These are phyloP conservation scores for Cucurbita ficifolia DNA, from an alignment of 306 rosid genomes.

Conservation along the genomic window DNA sequence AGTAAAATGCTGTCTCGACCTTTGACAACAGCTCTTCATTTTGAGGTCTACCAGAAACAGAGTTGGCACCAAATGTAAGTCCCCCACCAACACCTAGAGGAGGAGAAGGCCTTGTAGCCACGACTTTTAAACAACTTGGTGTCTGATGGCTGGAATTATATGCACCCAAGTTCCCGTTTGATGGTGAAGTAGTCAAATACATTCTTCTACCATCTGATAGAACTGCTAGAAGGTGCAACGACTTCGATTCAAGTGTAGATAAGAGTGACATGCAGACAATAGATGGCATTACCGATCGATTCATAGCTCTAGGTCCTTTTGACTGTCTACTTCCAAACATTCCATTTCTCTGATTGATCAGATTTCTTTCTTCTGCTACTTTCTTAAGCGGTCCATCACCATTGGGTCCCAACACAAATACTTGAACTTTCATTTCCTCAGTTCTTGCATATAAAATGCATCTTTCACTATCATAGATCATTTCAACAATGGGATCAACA, in stretches of 20 bases:
- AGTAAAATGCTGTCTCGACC: constrained; percentile 81
- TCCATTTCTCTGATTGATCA: constrained; percentile 59
- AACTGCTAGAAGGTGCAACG: constrained; percentile 81
- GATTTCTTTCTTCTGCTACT: constrained; percentile 90
- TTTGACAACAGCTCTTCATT: constrained; percentile 80
- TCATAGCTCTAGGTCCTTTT: constrained; percentile 56
- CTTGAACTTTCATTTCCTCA: constrained; percentile 96
- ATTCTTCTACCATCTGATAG: constrained; percentile 93
- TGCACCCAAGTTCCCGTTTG: constrained; percentile 67
- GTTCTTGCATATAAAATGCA: constrained; percentile 70
- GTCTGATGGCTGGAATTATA: constrained; percentile 51
- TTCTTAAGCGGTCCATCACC: constrained; percentile 85
- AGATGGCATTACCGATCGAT: constrained; percentile 56
- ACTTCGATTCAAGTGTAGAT: constrained; percentile 82
- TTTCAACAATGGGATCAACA: constrained; percentile 81
- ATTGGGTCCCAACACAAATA: constrained; percentile 54
- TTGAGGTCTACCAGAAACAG: constrained; percentile 72
- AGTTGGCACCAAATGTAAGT: constrained; percentile 72
- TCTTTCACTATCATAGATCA: constrained; percentile 89
- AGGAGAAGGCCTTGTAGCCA: constrained; percentile 94
- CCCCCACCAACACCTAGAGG: constrained; percentile 84
- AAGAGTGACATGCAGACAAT: constrained; percentile 79
- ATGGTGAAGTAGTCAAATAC: constrained; percentile 86
- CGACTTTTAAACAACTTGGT: constrained; percentile 84
- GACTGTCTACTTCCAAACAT: constrained; percentile 72